A percentile compares a stretch with the other conserved stretches of the same genome.
Evolutionary conservation across 2,329 filamentous ascomycete species (phyloP).

Genomic region (Gliomastix tumulicola): DNA sequence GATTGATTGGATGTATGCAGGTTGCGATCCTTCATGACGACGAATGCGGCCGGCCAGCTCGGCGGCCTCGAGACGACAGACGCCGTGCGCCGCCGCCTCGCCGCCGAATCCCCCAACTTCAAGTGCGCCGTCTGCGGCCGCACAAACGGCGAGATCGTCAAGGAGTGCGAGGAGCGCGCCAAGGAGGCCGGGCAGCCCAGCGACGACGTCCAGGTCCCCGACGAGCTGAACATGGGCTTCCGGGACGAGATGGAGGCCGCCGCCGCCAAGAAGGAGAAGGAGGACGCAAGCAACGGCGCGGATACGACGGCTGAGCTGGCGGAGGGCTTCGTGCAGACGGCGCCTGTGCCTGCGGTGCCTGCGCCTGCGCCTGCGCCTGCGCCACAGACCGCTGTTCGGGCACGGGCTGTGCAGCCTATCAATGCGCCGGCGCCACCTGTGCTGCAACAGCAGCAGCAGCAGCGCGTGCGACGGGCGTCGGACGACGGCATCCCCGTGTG

Average conservation of each 20-base stretch:
- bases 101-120: conserved; percentile 58
- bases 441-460: conserved; percentile 11
- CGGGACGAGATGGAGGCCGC: conserved; percentile 58
- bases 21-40: conserved; percentile 89
- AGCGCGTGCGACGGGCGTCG: conserved; percentile 9
- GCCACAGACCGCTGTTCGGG: background rate
- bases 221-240: conserved; percentile 60
- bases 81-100: conserved; percentile 60
- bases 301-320: conserved; percentile 37
- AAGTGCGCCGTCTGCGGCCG: conserved; percentile 64
- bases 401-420: background rate
- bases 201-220: conserved; percentile 40
- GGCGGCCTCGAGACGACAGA: conserved; percentile 78
- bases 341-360: conserved; percentile 9
- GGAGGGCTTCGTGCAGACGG: conserved; percentile 52
- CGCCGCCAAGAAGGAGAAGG: conserved; percentile 18
- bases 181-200: conserved; percentile 21
- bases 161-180: conserved; percentile 58
- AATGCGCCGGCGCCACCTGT: background rate
- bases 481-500: conserved; percentile 57
- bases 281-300: conserved; percentile 21
- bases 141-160: conserved; percentile 67
- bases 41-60: conserved; percentile 77
- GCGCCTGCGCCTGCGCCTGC: background rate
- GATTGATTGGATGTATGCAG: conserved; percentile 17